Base-by-base conservation (phyloP, 2,329 filamentous ascomycete species). In the Aspergillus aculeatinus region DNA sequence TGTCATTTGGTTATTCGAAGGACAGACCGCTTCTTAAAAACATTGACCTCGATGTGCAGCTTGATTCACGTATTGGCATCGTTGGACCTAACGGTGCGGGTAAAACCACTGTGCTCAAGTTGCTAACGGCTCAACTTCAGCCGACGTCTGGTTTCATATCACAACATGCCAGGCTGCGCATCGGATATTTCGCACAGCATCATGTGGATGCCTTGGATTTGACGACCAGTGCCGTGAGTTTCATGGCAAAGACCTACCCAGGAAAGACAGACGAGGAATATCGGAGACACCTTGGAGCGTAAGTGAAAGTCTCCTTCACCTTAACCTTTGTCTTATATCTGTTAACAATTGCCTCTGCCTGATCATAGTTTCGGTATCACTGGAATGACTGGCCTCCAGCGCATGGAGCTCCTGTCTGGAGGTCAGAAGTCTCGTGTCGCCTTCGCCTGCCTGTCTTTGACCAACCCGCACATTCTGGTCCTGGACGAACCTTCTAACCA, bases 401-500 rank as follows among this genome's bases (percentile, higher is more conserved):
- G 96, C 80, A 96, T 99, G 89, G 94, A 80, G 48, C 79, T 97
- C 53, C 80, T 99, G 4, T 99, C 95, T 14, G 95, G 95, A 83
- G 95, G 95, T 81, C 95, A 99, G 74, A 99, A 99, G 77, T 98
- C 93, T 55, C 91, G 95, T 81, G 95, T 99, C 2, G 95, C 95
- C 7, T 99, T 99, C 77, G 94, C 95, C n/a, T 98, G 94, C 74
- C 79, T 99, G 63, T 94, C 92, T 0, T 81, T 99, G 66, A 91
- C 88, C 52, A 96, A 98, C 77, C 95, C 95, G 19, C 95, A 99
- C 74, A 98, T 99, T 67, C 84, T 99, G 51, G 94, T 99, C 62
- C 90, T 99, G 54, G 95, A 99, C 84, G 95, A 99, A 78, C 95
- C 95, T 75, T 96, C 92, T 65, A 99, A 99, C 82, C 95, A 99